Base-by-base conservation (phyloP, 2,329 filamentous ascomycete genomes). In the Trichophaea hybrida region DNA sequence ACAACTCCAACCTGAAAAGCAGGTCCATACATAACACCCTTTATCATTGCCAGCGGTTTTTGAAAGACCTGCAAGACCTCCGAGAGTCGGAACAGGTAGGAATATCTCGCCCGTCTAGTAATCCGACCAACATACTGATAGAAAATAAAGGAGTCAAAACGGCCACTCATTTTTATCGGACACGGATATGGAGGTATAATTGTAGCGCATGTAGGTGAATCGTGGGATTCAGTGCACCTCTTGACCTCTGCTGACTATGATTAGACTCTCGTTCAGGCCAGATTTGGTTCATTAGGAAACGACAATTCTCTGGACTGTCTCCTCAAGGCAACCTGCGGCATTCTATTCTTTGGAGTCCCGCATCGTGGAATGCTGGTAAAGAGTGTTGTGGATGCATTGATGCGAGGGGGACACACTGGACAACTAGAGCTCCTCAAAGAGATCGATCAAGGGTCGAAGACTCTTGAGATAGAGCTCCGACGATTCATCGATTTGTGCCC, bases 1-100 rank as follows among this genome's bases (percentile, higher is more conserved):
- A 72, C 59, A 70, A 72, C 59, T 69, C 70, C 17, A 71, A 69
- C 55, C 60, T 72, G 4, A 66, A 59, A 13, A 67, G 59, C 38
- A 62, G 65, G 50, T 66, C 64, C 6, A 54, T 69, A 4, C 58
- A 68, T 51, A 68, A 63, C 1, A 63, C 68, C 17, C 55, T 61
- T 5, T 65, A 68, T 34, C 68, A 66, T 17, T 53, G 13, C 13
- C 34, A 46, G 31, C 44, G 33, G 3, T 54, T 66, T 6, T 58
- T 66, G 8, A 46, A 59, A 12, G 64, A 66, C 13, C 48, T 67
- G 4, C 13, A 34, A 1, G 64, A 62, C 44, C 50, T 64, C 8
- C 57, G 64, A n/a, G 35, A 31, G 4, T 48, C 40, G 10, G 37
- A 55, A 24, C 52, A 60, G 44, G 64, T 65, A 43, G 1, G 38